These are phyloP conservation scores for Cicer cuneatum DNA, from an alignment of 306 rosid species.

Conservation along the genomic window DNA sequence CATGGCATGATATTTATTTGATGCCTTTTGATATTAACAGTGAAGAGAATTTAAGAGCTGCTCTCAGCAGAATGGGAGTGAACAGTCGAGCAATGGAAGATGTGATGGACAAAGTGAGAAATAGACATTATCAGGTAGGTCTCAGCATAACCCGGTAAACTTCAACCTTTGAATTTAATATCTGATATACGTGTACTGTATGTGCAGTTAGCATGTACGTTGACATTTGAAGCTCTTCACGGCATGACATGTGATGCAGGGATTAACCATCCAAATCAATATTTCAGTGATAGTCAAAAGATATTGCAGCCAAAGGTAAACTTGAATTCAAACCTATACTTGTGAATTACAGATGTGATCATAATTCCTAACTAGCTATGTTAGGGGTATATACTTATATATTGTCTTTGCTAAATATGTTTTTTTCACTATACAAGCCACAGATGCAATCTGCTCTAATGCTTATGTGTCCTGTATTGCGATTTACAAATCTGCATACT, in stretches of 20 bases:
- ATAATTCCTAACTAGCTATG: slow-evolving; percentile 23
- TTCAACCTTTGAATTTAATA: slow-evolving; percentile 42
- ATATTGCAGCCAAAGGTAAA: slow-evolving; percentile 67
- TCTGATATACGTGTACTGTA: slow-evolving; percentile 45
- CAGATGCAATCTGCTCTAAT: not conserved
- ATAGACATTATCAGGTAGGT: slow-evolving; percentile 96
- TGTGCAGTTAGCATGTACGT: slow-evolving; percentile 93
- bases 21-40: slow-evolving; percentile 53
- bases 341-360: slow-evolving; percentile 13
- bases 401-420: not conserved
- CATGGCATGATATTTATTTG: slow-evolving; percentile 35
- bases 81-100: slow-evolving; percentile 73
- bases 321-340: slow-evolving; percentile 10
- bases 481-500: not conserved
- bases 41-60: slow-evolving; percentile 93
- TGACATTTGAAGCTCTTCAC: slow-evolving; percentile 89
- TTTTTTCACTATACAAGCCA: not conserved
- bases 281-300: slow-evolving; percentile 83
- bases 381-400: slow-evolving; percentile 1
- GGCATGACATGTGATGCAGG: slow-evolving; percentile 81
- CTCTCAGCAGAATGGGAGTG: slow-evolving; percentile 84
- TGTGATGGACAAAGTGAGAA: slow-evolving; percentile 82
- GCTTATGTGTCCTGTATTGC: slow-evolving; percentile 4
- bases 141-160: slow-evolving; percentile 33
- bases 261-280: slow-evolving; percentile 97